Base-by-base conservation (phyloP, 345 rosid species). In the Dovyalis caffra region DNA sequence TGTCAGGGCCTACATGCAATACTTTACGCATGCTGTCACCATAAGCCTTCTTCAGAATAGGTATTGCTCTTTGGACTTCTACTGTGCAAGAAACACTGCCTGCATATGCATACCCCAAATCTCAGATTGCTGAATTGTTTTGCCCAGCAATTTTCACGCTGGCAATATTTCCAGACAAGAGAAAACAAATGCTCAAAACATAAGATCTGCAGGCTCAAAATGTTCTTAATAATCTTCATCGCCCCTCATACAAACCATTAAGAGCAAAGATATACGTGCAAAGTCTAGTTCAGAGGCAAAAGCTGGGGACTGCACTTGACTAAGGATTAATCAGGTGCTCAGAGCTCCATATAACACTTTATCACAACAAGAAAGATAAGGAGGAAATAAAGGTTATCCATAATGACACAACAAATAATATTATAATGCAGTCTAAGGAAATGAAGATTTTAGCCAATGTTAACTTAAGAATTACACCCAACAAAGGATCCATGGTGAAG, bases 11-110 rank as follows among this genome's bases (percentile, higher is more conserved):
- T 31, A 96, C 86, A 34, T 96, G 98, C 86, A 96, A 80, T 73
- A 96, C 97, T 82, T 90, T 93, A 77, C 57, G 95, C 98, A 96
- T 96, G 77, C 86, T 83, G 74, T 93, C 98, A 69, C 98, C 97
- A 71, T 93, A 93, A 35, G 92, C 97, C 80, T 88, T 92, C 81
- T 88, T 89, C 72, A 96, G 82, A 51, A 88, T 73, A 69, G 98
- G 97, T 66, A 92, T 78, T 29, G 92, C 97, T 87, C 88, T 84
- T 68, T 90, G 98, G 35, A 92, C 88, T 86, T 93, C 99, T 70
- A 76, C 65, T 8, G 97, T 89, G 88, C 98, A 96, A 71, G 92
- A 86, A 82, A 74, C 87, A 82, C 88, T 92, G 74, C 95, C 99
- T 93, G 78, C 32, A 72, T 7, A 26, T 53, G 68, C 21, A 69